Base-by-base conservation (phyloP, 1,139 yeast species). In the Hyphopichia khmerensis region DNA sequence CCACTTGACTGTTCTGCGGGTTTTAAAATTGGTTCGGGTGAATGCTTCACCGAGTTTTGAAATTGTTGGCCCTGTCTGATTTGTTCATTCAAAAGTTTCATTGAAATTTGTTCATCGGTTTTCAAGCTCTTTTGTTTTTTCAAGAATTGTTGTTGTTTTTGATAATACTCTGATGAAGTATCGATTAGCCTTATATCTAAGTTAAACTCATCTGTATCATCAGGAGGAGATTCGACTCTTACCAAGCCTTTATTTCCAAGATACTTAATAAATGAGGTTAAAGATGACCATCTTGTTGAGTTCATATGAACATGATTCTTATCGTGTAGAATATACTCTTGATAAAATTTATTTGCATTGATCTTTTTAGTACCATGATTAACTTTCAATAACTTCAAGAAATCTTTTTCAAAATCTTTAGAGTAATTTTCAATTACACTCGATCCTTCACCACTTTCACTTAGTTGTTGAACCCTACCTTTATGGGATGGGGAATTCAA, bases 241-340 rank as follows among this genome's bases (percentile, higher is more conserved):
- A 86, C 79, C n/a, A 75, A 62, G 1, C 90, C 88, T 23, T 70
- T 65, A 19, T 73, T 69, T 1, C 83, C 86, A 49, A 93, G 63
- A 51, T 79, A 67, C 48, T 79, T 76, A n/a, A 89, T 75, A 59
- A 91, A 87, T 41, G 79, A 77, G 0, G 93, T 77, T 34, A 95
- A 64, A 4, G 86, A 78, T 3, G 75, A 61, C 91, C 96, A 93
- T 48, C 73, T 72, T 1, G 99, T 93, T 3, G 97, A 83, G 57
- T 89, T 90, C 85, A 93, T 81, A 60, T 91, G 99, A 4, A 90
- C 70, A 61, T 93, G 98, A 43, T 87, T 80, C 55, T 80, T 79
- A 57, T 90, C 88, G 49, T 78, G 78, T 43, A 76, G 65, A 41
- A 87, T 85, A 56, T 86, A 87, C 59, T 91, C 97, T 55, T 91